Evolutionary conservation across 192 early-diverging fungal genomes (phyloP), one percentile per base, ranked within the genome.

Genomic region (Backusella australiensis): DNA sequence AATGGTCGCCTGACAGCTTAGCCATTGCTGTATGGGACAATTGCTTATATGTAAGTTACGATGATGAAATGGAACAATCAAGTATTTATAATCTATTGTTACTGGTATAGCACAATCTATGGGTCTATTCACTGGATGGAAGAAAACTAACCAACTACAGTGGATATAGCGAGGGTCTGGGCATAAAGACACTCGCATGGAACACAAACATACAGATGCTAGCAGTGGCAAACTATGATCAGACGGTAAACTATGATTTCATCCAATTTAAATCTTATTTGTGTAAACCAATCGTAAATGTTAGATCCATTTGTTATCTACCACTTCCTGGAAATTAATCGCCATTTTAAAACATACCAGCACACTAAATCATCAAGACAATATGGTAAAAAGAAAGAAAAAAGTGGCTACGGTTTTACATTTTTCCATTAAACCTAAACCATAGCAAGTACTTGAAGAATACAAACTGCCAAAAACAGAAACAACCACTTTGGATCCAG

Each of bases 1-100:
- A 85, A 17, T 96, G 94, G 94, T 96, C 95, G 34, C 96, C 96
- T 0, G 91, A 97, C 77, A 95, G 95, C 19, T 81, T 85, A 32
- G 94, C 85, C 71, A 87, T 97, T 75, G 90, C 88, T 7, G 88
- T 90, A 0, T 95, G 91, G 91, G 94, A 96, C 46, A 87, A 90
- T 21, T 77, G 84, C 9, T 73, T 92, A 17, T 83, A 92, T 38
- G 94, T 93, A 73, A 84, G 83, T 85, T 56, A 17, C 32, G 32
- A 32, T 70, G 9, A 35, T 29, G 29, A 69, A 14, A 35, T 6
- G 35, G 1, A 17, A 71, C 6, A 12, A n/a, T 41, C 17, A 39
- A 65, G 52, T 39, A 17, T 34, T 36, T 39, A 69, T 75, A 44
- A 72, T 17, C 3, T 39, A 39, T 3, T 80, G 6, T 44, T 21